Base-by-base conservation (phyloP, 2,329 filamentous ascomycete species). In the Ambrosiella beaveri region DNA sequence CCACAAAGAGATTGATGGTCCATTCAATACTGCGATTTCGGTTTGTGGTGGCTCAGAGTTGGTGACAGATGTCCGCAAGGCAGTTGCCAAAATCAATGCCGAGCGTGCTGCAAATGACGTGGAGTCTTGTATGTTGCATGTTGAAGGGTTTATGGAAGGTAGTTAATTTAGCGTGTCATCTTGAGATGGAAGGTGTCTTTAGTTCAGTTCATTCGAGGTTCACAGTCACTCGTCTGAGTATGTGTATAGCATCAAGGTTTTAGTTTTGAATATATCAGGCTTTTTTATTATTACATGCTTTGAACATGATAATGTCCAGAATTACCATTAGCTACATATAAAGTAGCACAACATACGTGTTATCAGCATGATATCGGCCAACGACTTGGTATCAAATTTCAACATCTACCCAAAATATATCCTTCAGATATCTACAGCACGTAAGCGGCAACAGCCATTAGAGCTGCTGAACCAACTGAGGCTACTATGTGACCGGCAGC, bases 1-100 rank as follows among this genome's bases (percentile, higher is more conserved):
- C 67, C 74, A 63, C 73, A 75, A 47, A 68, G 70, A 7, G 64
- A 65, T 7, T 68, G 78, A 11, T 76, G 78, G 0, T 71, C 80
- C 62, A 68, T 82, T 2, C 71, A 72, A 53, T 64, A 67, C 0
- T 73, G 80, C 61, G 75, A 82, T 57, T 70, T 77, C 11, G 65
- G 79, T 81, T 0, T 82, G 79, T 62, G 79, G 78, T 15, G 80
- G 79, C 1, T 73, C 73, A 52, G 75, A 75, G 54, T 68, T 82
- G 17, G 77, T 79, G 1, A 70, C 77, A 1, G 69, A 69, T 56
- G 74, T 77, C 11, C 70, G 80, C 57, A 82, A 78, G 62, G 75
- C 71, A 59, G 78, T 82, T 2, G 75, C 75, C 1, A 69, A 67
- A 12, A 58, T 61, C 15, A 56, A 61, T 56, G 40, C 27, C 17